Evolutionary conservation across 345 rosid species (phyloP), one percentile per base, ranked within the genome.

Genomic region (Eucalyptus urophylla): DNA sequence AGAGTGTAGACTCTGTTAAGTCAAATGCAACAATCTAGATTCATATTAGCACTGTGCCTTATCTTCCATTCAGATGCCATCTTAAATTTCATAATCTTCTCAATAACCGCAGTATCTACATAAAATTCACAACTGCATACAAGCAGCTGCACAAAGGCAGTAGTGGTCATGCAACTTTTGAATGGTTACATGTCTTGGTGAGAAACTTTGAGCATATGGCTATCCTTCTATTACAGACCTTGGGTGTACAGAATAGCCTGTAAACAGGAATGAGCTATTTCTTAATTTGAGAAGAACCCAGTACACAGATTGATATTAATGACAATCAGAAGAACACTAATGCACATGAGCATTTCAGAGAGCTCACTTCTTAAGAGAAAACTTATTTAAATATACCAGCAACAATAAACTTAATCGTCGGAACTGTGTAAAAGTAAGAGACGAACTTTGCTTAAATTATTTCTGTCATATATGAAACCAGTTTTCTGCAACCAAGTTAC

Each of bases 381-480:
- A 76, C 85, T 76, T 22, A 76, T 21, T 76, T 11, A 76, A 76
- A 40, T 40, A 76, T 11, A 22, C 85, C 16, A 76, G 83, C 83
- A 37, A 76, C 83, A 37, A 37, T 44, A 76, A 76, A 76, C 27
- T 76, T 76, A 76, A 76, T 21, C 1, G 3, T 76, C 16, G 2
- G 4, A 11, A 76, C 85, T 22, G 40, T 21, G 85, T 3, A 76
- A 76, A 76, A 76, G 85, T 40, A 76, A 76, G 85, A 90, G 87
- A 58, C 67, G 65, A 90, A 98, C 99, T 94, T 95, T 94, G 93
- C 89, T 93, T 93, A 98, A 92, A 89, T 96, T 92, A 92, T 89
- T 91, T 86, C 93, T 91, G 88, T 97, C 97, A 93, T 97, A 97
- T 56, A 94, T 93, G 98, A 96, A 97, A 92, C 99, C 99, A 53